These are phyloP conservation scores for Solanum hybrid DNA, from an alignment of 305 asterid species.

Conservation along the genomic window DNA sequence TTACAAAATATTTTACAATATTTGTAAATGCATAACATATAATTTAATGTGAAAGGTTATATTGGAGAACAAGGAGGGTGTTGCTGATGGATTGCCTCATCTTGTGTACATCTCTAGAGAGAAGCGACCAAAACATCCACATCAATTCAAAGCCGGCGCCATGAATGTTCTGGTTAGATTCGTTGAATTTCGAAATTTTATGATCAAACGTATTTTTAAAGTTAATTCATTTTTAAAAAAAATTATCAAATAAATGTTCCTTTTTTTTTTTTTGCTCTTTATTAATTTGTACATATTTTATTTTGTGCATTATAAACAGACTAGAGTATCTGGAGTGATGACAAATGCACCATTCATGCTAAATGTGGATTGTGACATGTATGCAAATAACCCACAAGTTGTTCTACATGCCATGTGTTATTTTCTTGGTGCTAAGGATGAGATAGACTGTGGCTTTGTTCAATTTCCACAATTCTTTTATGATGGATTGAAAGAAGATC, in stretches of 20 bases:
- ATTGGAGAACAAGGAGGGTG: slow-evolving; percentile 19
- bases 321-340: slow-evolving; percentile 31
- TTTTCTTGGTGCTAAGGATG: slow-evolving; percentile 18
- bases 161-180: slow-evolving; percentile 35
- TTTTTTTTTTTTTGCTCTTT: neutral
- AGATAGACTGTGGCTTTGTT: slow-evolving; percentile 18
- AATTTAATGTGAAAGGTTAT: slow-evolving; percentile 16
- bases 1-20: neutral
- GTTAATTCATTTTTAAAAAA: too few relatives aligned
- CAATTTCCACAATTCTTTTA: slow-evolving; percentile 31
- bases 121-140: slow-evolving; percentile 28
- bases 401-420: slow-evolving; percentile 30
- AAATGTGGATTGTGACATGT: slow-evolving; percentile 36
- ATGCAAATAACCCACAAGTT: slow-evolving; percentile 22
- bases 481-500: slow-evolving; percentile 27
- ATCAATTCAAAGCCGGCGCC: slow-evolving; percentile 36
- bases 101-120: slow-evolving; percentile 31
- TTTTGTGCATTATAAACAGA: slow-evolving; percentile 3
- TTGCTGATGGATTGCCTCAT: slow-evolving; percentile 19
- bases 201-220: too few relatives aligned
- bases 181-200: too few relatives aligned
- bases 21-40: neutral
- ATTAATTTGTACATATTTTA: neutral
- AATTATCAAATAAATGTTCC: too few relatives aligned
- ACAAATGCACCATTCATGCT: slow-evolving; percentile 34